Conservation (phyloP, 345 rosid species). For the Sisymbrium altissimum region DNA sequence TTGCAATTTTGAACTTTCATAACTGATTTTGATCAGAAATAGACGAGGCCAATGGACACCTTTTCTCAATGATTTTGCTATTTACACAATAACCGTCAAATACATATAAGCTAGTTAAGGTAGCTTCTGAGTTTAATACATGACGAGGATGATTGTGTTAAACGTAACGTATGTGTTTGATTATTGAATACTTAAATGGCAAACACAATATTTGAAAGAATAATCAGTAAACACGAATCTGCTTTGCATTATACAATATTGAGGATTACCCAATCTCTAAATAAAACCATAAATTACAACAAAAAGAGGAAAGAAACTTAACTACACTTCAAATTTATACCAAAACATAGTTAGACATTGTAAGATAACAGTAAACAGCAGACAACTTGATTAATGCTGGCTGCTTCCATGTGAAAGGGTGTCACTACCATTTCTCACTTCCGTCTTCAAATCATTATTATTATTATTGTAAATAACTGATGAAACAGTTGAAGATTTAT, state of each 20-base stretch:
- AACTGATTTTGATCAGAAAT: background rate
- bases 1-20: accelerated
- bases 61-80: too few relatives aligned
- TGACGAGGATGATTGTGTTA: background rate
- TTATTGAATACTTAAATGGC: background rate
- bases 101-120: background rate
- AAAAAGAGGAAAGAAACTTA: background rate
- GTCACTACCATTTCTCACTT: constrained; percentile 14
- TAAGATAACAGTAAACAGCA: constrained; percentile 10
- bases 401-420: background rate
- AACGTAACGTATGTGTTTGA: background rate
- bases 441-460: background rate
- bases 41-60: background rate
- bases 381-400: constrained; percentile 1
- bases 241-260: background rate
- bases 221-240: background rate
- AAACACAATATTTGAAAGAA: background rate
- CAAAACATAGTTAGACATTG: constrained; percentile 21
- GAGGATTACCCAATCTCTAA: background rate
- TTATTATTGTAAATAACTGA: constrained; percentile 35
- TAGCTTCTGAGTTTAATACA: background rate
- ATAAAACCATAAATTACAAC: background rate
- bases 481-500: constrained; percentile 72
- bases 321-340: constrained; percentile 11
- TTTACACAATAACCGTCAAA: background rate